phyloP scores from a whole-genome alignment of 1,284 basidiomycete genomes.

The Sporisorium exsertum region DNA sequence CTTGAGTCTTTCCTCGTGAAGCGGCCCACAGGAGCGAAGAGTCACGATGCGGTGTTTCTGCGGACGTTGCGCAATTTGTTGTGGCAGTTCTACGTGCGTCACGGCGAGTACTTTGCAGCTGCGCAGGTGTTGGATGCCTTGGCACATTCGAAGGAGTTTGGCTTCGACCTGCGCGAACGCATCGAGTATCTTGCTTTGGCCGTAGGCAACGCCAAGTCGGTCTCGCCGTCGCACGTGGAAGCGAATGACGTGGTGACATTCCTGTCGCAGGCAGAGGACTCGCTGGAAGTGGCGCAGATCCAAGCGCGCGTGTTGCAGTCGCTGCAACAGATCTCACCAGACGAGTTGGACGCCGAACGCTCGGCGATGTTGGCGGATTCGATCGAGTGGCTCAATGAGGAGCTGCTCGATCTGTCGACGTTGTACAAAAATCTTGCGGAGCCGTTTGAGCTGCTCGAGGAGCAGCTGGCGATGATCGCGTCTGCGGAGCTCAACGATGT shows the following conservation, averaged over 20 bases:
- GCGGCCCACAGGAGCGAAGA: conserved; percentile 76
- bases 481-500: conserved; percentile 92
- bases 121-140: conserved; percentile 87
- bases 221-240: conserved; percentile 70
- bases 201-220: conserved; percentile 87
- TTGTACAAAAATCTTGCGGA: conserved; percentile 89
- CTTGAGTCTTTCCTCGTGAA: conserved; percentile 87
- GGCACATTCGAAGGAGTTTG: conserved; percentile 84
- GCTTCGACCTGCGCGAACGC: conserved; percentile 58
- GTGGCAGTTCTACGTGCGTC: conserved; percentile 91
- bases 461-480: conserved; percentile 91
- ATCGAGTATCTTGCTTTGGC: conserved; percentile 75
- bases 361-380: conserved; percentile 71
- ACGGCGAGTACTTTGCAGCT: conserved; percentile 79
- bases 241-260: conserved; percentile 89
- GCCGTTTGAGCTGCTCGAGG: conserved; percentile 83
- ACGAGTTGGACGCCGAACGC: conserved; percentile 73
- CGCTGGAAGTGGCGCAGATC: conserved; percentile 94
- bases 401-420: conserved; percentile 72
- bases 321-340: conserved; percentile 64
- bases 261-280: conserved; percentile 91
- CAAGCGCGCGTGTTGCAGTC: conserved; percentile 79
- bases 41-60: conserved; percentile 34
- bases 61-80: conserved; percentile 80
- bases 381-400: conserved; percentile 71